Evolutionary conservation across 2,329 filamentous ascomycete species (phyloP).

Genomic region (Penicillium sp.): DNA sequence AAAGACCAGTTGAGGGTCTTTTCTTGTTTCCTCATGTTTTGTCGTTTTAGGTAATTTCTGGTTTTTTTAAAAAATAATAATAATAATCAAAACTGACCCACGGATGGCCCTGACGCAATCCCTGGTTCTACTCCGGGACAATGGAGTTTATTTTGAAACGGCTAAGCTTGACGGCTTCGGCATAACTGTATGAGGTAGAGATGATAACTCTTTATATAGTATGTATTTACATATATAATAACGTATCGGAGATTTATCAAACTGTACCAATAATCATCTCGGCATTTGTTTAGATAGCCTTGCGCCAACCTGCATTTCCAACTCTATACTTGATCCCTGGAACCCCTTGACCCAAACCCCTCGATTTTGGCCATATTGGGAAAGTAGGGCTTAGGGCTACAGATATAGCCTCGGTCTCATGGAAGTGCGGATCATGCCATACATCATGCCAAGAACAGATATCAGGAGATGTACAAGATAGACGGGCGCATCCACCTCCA

Average conservation of each 20-base stretch:
- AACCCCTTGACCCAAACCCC: not conserved
- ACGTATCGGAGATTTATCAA: not conserved
- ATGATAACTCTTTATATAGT: not conserved
- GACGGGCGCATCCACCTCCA: no score
- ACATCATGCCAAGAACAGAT: not conserved
- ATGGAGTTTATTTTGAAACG: slow-evolving; percentile 1
- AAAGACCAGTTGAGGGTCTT: not conserved
- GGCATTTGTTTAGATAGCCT: not conserved
- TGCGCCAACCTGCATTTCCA: not conserved
- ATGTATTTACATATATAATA: not conserved
- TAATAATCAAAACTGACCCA: slow-evolving; percentile 1
- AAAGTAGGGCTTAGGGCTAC: slow-evolving; percentile 28
- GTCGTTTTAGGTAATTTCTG: not conserved
- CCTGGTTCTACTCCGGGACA: not conserved
- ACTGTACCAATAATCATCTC: not conserved
- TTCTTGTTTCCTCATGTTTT: slow-evolving; percentile 1
- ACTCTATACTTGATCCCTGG: not conserved
- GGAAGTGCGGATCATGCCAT: slow-evolving; percentile 4
- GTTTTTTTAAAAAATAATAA: not conserved
- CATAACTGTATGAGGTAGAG: no score
- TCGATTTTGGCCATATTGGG: not conserved
- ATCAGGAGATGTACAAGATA: no score
- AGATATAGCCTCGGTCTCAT: slow-evolving; percentile 3
- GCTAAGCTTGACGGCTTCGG: not conserved
- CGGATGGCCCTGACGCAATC: slow-evolving; percentile 7